phyloP scores from a whole-genome alignment of 257 asterid species.

The Verbascum thapsus region DNA sequence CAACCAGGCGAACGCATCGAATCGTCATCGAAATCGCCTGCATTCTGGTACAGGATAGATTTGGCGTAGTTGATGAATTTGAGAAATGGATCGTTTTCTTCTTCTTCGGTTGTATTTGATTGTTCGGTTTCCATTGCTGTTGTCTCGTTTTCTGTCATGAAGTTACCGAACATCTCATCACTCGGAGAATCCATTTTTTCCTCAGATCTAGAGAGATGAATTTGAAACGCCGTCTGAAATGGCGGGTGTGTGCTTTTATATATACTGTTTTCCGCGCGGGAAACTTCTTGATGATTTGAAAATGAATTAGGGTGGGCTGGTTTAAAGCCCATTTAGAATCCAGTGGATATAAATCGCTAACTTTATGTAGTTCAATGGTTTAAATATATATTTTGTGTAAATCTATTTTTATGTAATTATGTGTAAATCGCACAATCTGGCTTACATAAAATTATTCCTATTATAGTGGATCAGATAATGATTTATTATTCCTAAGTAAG shows the following conservation, averaged over 20 bases:
- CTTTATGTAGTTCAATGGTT: too few species aligned
- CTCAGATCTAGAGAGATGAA: slow-evolving; percentile 20
- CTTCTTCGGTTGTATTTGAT: slow-evolving; percentile 31
- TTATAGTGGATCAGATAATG: too few species aligned
- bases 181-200: slow-evolving; percentile 36
- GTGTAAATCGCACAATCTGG: too few species aligned
- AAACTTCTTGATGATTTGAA: neutral
- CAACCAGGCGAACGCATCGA: slow-evolving; percentile 58
- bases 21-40: slow-evolving; percentile 41
- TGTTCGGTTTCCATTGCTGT: slow-evolving; percentile 54
- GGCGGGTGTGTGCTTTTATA: slow-evolving; percentile 28
- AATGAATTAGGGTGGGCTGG: too few species aligned
- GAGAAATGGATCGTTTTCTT: slow-evolving; percentile 62
- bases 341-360: too few species aligned
- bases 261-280: slow-evolving; percentile 36
- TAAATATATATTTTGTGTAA: too few species aligned
- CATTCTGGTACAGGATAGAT: slow-evolving; percentile 42
- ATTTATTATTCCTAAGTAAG: too few species aligned
- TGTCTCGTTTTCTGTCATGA: slow-evolving; percentile 39
- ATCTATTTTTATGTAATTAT: too few species aligned
- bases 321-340: too few species aligned
- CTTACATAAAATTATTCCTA: too few species aligned
- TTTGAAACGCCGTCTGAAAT: slow-evolving; percentile 36
- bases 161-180: slow-evolving; percentile 34
- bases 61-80: slow-evolving; percentile 63